These are phyloP conservation scores for Simmondsia chinensis DNA, from an alignment of 148 eudicot species.

Conservation along the genomic window DNA sequence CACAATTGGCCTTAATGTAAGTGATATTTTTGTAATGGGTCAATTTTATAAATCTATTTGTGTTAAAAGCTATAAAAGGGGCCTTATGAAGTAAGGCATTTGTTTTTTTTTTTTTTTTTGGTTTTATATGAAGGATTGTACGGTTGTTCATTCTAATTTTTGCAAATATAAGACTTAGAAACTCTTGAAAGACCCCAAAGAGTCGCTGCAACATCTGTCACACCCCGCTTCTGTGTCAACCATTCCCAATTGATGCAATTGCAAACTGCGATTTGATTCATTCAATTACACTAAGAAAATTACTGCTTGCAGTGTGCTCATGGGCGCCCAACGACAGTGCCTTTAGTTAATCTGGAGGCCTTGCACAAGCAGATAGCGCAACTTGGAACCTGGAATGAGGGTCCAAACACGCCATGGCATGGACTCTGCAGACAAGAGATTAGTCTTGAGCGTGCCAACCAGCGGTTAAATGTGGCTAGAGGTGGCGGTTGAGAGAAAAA, in stretches of 20 bases:
- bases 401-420: constrained; percentile 43
- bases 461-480: constrained; percentile 31
- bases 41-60: too few relatives aligned
- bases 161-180: too few relatives aligned
- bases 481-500: constrained; percentile 13
- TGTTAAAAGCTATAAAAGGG: too few relatives aligned
- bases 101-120: too few relatives aligned
- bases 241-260: background rate
- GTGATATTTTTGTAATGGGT: too few relatives aligned
- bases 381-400: constrained; percentile 26
- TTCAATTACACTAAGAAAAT: background rate
- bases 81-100: too few relatives aligned
- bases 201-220: too few relatives aligned
- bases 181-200: too few relatives aligned
- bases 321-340: constrained; percentile 93
- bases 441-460: constrained; percentile 39
- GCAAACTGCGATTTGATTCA: background rate
- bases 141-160: too few relatives aligned
- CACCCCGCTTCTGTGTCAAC: background rate
- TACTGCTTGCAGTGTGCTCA: constrained; percentile 75
- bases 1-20: too few relatives aligned
- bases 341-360: constrained; percentile 61
- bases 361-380: constrained; percentile 49
- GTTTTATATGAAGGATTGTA: too few relatives aligned
- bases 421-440: constrained; percentile 44